A percentile compares a stretch with the other conserved stretches of the same genome.
Conservation (phyloP, 2,329 filamentous ascomycete species). For the Alternaria dauci region DNA sequence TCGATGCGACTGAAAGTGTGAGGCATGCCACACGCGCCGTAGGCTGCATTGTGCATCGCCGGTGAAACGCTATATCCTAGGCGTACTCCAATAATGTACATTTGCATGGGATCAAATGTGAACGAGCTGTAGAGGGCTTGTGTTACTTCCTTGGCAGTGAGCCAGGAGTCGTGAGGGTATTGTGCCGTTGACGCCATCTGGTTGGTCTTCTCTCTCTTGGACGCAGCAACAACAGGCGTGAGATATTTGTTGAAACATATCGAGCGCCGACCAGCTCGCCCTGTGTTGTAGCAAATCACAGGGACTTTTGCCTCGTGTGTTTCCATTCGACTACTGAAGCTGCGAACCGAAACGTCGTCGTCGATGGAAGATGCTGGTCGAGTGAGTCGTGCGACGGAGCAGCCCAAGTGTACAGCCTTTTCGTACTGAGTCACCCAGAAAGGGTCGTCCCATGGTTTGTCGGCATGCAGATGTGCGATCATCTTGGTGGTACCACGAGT, state of each 20-base stretch:
- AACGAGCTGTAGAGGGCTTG: slow-evolving; percentile 72
- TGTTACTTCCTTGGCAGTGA: slow-evolving; percentile 71
- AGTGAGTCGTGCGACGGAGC: slow-evolving; percentile 69
- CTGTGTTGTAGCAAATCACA: slow-evolving; percentile 71
- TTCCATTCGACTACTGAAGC: slow-evolving; percentile 62
- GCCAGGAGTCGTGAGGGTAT: slow-evolving; percentile 54
- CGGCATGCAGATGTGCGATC: slow-evolving; percentile 64
- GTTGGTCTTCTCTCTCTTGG: slow-evolving; percentile 46
- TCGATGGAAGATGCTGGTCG: slow-evolving; percentile 65
- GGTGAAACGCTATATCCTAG: slow-evolving; percentile 77
- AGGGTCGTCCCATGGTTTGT: slow-evolving; percentile 64
- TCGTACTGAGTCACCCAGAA: slow-evolving; percentile 67
- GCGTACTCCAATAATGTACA: slow-evolving; percentile 77
- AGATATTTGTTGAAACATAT: slow-evolving; percentile 72
- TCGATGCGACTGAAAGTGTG: slow-evolving; percentile 73
- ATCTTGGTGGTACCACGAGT: slow-evolving; percentile 66
- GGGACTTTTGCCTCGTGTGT: slow-evolving; percentile 59
- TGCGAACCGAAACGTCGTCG: slow-evolving; percentile 69
- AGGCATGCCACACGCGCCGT: slow-evolving; percentile 71
- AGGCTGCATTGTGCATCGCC: slow-evolving; percentile 78
- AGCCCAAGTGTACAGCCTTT: slow-evolving; percentile 65
- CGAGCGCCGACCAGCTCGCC: slow-evolving; percentile 68
- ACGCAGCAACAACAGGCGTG: slow-evolving; percentile 66
- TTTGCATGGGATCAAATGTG: slow-evolving; percentile 72
- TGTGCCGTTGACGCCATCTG: not conserved